phyloP scores from a whole-genome alignment of 768 basidiomycete species.

The Trametes punicea region DNA sequence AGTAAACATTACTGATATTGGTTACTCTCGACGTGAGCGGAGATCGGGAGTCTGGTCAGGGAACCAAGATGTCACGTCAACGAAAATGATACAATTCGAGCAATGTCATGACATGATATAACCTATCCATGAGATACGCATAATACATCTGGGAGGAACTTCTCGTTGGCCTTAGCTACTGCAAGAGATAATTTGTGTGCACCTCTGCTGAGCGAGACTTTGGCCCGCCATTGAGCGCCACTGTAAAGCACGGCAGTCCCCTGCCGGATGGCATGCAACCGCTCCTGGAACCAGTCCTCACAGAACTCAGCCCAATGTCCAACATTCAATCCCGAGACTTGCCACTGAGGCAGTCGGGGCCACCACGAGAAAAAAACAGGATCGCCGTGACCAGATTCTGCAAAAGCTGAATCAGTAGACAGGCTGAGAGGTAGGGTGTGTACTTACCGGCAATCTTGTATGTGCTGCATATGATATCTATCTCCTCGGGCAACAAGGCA shows the following conservation, averaged over 20 bases:
- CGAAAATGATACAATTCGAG: too few relatives aligned
- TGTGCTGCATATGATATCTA: constrained; percentile 5
- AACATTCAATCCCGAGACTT: not conserved
- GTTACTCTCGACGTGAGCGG: too few relatives aligned
- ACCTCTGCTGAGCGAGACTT: not conserved
- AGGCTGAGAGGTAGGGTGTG: not conserved
- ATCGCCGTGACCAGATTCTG: not conserved
- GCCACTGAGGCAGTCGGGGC: not conserved
- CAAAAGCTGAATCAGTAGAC: not conserved
- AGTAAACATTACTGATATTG: too few relatives aligned
- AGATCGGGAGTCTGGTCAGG: too few relatives aligned
- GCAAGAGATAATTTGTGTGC: too few relatives aligned
- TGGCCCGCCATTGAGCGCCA: not conserved
- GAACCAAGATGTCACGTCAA: too few relatives aligned
- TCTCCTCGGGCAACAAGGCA: constrained; percentile 1
- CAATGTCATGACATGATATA: too few relatives aligned
- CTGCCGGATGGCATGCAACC: not conserved
- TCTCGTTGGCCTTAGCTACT: not conserved
- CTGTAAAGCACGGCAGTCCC: not conserved
- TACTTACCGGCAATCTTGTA: not conserved
- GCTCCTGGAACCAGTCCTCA: constrained; percentile 3
- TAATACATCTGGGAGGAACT: not conserved
- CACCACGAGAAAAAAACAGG: constrained; percentile 2
- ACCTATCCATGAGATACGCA: too few relatives aligned
- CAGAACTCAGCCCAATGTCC: constrained; percentile 4